These are phyloP conservation scores for Quercus cerris DNA, from an alignment of 306 rosid genomes.

Conservation along the genomic window DNA sequence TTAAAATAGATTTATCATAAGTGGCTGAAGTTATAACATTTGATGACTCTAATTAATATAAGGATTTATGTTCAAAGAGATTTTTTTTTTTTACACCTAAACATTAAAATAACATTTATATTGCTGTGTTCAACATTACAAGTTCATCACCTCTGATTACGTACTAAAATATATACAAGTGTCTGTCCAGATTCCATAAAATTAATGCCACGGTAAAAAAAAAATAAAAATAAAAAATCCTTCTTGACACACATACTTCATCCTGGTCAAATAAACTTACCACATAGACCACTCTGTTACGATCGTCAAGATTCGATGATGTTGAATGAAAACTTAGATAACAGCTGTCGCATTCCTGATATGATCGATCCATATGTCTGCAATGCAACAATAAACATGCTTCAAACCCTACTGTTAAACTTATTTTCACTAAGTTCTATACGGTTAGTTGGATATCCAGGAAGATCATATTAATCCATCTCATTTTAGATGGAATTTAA, in stretches of 20 bases:
- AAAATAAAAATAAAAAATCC: neutral
- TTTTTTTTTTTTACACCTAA: neutral
- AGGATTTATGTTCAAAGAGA: neutral
- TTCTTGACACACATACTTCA: neutral
- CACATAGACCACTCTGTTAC: neutral
- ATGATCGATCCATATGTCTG: constrained; percentile 79
- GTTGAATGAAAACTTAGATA: constrained; percentile 70
- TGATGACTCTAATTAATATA: neutral
- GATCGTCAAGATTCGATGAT: constrained; percentile 35
- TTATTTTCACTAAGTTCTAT: neutral
- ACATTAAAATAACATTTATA: neutral
- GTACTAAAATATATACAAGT: constrained; percentile 22
- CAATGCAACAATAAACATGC: constrained; percentile 23
- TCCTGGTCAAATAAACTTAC: neutral
- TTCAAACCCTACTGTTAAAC: neutral
- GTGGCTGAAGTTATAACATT: neutral
- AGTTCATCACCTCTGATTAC: neutral
- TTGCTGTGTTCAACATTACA: neutral
- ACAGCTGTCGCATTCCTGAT: constrained; percentile 67
- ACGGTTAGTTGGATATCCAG: neutral
- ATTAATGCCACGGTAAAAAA: neutral
- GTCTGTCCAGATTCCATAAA: neutral
- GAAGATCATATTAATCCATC: neutral
- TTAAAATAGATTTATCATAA: neutral
- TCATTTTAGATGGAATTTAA: neutral